phyloP scores from a whole-genome alignment of 202 grass and related monocot genomes.

The Bolboschoenoplectus hybrid region DNA sequence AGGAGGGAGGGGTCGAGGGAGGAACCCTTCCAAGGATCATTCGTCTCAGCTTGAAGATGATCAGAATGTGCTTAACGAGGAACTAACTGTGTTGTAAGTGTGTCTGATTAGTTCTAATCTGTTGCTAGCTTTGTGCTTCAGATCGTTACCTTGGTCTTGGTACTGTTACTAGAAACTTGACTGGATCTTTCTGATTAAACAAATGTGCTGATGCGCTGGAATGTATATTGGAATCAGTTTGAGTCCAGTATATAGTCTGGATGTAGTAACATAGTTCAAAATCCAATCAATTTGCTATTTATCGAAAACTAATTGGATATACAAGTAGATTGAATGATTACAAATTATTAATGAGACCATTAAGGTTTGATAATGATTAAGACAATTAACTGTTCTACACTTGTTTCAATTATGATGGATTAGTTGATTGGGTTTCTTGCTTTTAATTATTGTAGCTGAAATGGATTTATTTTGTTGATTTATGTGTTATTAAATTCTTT shows the following conservation, averaged over 20 bases:
- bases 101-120: not conserved
- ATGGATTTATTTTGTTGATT: conserved; percentile 22
- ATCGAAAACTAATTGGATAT: not conserved
- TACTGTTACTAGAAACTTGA: conserved; percentile 9
- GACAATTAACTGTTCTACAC: not conserved
- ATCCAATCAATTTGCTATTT: not conserved
- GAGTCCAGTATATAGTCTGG: not conserved
- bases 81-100: conserved; percentile 83
- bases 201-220: not conserved
- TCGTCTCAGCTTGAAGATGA: conserved; percentile 61
- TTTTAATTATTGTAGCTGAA: not conserved
- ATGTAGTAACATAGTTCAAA: not conserved
- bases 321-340: not conserved
- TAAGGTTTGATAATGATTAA: not conserved
- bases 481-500: not conserved
- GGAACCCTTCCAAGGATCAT: conserved; percentile 77
- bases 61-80: conserved; percentile 64
- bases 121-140: conserved; percentile 22
- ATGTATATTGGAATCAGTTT: not conserved
- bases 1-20: conserved; percentile 46
- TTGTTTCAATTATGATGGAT: not conserved
- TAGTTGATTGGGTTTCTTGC: conserved; percentile 6
- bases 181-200: not conserved
- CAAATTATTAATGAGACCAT: not conserved
- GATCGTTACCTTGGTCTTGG: not conserved